Evolutionary conservation across 192 early-diverging fungal species (phyloP).

Genomic region (Coemansia sp.): DNA sequence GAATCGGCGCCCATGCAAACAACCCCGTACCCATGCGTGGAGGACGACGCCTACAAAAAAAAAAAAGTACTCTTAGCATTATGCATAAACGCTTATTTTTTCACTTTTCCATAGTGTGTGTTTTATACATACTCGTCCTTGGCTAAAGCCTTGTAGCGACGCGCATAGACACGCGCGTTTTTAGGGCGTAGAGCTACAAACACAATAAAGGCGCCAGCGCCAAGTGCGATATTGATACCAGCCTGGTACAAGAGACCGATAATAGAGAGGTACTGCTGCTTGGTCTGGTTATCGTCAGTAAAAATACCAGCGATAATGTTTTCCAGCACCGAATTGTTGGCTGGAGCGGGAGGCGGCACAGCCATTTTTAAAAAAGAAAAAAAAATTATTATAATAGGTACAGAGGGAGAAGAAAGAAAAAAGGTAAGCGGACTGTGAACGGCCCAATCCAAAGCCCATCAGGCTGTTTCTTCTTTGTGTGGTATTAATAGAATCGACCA

Average conservation of each 20-base stretch:
- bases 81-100: background rate
- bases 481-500: background rate
- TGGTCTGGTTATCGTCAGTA: slow-evolving; percentile 47
- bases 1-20: slow-evolving; percentile 68
- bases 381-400: background rate
- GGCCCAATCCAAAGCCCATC: too few species aligned
- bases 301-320: slow-evolving; percentile 55
- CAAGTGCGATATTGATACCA: slow-evolving; percentile 64
- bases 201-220: slow-evolving; percentile 58
- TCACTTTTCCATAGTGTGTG: background rate
- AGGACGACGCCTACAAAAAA: slow-evolving; percentile 60
- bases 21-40: slow-evolving; percentile 66
- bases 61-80: background rate
- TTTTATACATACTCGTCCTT: slow-evolving; percentile 37
- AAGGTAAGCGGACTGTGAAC: background rate
- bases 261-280: slow-evolving; percentile 54
- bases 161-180: slow-evolving; percentile 60
- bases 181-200: slow-evolving; percentile 65
- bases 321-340: slow-evolving; percentile 32
- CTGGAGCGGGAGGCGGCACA: background rate
- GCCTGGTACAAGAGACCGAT: slow-evolving; percentile 65
- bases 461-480: background rate
- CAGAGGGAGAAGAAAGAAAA: background rate
- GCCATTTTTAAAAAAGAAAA: slow-evolving; percentile 8
- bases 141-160: slow-evolving; percentile 56